These are phyloP conservation scores for Tuber umbilicatum DNA, from an alignment of 495 filamentous ascomycete species.

Conservation along the genomic window DNA sequence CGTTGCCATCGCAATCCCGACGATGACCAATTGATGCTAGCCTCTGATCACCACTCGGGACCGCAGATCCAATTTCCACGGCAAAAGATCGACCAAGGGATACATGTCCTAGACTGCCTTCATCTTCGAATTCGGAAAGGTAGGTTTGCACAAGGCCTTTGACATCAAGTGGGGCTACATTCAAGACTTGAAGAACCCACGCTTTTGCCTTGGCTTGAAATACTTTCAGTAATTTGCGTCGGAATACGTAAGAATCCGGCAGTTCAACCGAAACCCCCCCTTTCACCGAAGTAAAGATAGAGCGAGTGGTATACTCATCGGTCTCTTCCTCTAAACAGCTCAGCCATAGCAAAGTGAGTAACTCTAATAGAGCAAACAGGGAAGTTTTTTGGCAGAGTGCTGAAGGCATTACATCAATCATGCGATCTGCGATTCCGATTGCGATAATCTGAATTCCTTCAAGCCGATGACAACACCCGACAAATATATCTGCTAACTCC, in stretches of 20 bases:
- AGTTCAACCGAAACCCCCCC: slow-evolving; percentile 77
- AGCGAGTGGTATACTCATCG: slow-evolving; percentile 82
- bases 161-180: slow-evolving; percentile 84
- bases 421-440: slow-evolving; percentile 69
- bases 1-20: slow-evolving; percentile 64
- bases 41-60: slow-evolving; percentile 81
- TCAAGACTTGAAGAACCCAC: slow-evolving; percentile 74
- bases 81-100: slow-evolving; percentile 94
- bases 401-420: slow-evolving; percentile 76
- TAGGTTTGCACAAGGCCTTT: slow-evolving; percentile 94
- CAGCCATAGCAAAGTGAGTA: slow-evolving; percentile 86
- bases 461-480: slow-evolving; percentile 85
- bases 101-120: slow-evolving; percentile 77
- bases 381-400: slow-evolving; percentile 83
- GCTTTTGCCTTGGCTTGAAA: slow-evolving; percentile 67
- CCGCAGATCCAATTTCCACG: slow-evolving; percentile 78
- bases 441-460: slow-evolving; percentile 81
- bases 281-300: slow-evolving; percentile 65
- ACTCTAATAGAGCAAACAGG: slow-evolving; percentile 82
- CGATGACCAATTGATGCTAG: slow-evolving; percentile 69
- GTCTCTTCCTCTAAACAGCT: slow-evolving; percentile 90
- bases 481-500: slow-evolving; percentile 76
- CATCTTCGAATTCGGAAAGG: slow-evolving; percentile 84
- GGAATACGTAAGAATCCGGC: slow-evolving; percentile 77
- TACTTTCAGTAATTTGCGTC: slow-evolving; percentile 67